Percentiles rank a stretch among this genome's conserved stretches.
Conservation (phyloP, 495 filamentous ascomycete genomes). For the Amphirosellinia nigrospora region DNA sequence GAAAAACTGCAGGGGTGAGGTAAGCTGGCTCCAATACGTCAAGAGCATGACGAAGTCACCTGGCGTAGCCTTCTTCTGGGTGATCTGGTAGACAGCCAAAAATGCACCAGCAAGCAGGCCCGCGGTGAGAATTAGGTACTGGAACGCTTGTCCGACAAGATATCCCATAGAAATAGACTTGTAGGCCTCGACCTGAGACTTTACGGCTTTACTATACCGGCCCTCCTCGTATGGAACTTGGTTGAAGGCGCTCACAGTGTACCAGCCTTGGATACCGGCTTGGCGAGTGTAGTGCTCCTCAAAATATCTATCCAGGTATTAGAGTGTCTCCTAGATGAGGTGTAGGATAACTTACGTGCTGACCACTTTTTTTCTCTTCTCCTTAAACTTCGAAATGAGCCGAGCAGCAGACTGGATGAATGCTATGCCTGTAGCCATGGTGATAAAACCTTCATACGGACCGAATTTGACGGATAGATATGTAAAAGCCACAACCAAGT, state of each 20-base stretch:
- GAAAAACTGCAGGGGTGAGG: constrained; percentile 67
- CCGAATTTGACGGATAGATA: constrained; percentile 75
- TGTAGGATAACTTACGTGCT: constrained; percentile 30
- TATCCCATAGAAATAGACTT: constrained; percentile 50
- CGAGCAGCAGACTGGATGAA: constrained; percentile 69
- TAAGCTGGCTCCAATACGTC: constrained; percentile 72
- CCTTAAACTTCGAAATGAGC: constrained; percentile 52
- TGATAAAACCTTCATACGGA: constrained; percentile 74
- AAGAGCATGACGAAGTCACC: constrained; percentile 75
- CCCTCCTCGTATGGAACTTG: constrained; percentile 67
- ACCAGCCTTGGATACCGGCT: constrained; percentile 71
- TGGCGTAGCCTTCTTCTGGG: constrained; percentile 58
- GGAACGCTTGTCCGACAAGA: constrained; percentile 54
- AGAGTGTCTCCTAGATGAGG: neutral
- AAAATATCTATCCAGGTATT: constrained; percentile 46
- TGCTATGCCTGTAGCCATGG: constrained; percentile 63
- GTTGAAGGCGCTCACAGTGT: constrained; percentile 76
- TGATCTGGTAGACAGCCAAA: constrained; percentile 72
- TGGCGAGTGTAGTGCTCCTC: constrained; percentile 66
- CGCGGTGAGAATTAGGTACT: constrained; percentile 65
- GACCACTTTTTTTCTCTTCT: constrained; percentile 49
- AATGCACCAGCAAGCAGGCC: constrained; percentile 68
- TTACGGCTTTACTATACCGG: constrained; percentile 61
- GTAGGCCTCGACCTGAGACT: constrained; percentile 47
- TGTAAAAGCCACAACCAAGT: constrained; percentile 69